These are phyloP conservation scores for Gossypium aridum DNA, from an alignment of 441 rosid species.

Conservation along the genomic window DNA sequence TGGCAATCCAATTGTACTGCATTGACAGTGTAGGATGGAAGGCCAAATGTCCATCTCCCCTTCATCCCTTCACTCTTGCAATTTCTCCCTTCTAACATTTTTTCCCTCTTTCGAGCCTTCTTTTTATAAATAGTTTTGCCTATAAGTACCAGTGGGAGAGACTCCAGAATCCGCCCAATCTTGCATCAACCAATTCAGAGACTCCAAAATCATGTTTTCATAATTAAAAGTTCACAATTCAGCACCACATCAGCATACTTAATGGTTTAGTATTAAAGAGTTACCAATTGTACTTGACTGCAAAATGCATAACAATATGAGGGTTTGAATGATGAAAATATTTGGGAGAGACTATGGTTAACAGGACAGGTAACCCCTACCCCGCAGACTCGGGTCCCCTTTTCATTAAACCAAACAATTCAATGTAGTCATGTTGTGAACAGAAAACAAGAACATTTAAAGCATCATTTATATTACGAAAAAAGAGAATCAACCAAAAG, in stretches of 20 bases:
- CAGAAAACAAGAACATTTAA: neutral
- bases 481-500: constrained; percentile 2
- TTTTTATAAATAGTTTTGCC: neutral
- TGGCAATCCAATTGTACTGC: neutral
- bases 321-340: neutral
- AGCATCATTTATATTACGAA: neutral
- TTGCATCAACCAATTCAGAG: neutral
- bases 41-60: neutral
- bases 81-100: neutral
- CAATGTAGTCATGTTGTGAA: neutral
- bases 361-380: neutral
- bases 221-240: neutral
- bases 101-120: neutral
- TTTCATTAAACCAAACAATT: neutral
- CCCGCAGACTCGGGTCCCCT: neutral
- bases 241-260: neutral
- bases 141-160: neutral
- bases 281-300: neutral
- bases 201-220: neutral
- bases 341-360: neutral
- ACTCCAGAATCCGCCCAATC: neutral
- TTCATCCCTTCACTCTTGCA: neutral
- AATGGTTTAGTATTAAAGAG: neutral
- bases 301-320: neutral
- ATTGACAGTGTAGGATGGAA: neutral